Base-by-base conservation (phyloP, 306 rosid species). In the Herpetospermum pedunculosum region DNA sequence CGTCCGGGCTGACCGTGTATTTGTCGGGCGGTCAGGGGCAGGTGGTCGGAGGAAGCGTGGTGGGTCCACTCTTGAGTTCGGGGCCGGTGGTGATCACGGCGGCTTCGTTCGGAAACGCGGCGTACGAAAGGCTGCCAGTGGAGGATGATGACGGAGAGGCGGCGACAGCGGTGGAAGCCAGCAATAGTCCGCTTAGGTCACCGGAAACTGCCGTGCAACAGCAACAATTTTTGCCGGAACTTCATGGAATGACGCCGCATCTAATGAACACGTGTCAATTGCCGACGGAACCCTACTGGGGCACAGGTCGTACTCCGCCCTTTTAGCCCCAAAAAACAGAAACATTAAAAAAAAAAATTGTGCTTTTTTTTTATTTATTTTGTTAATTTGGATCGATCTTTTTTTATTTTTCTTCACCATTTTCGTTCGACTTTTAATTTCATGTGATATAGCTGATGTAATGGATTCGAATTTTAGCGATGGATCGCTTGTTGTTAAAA, bases 21-120 rank as follows among this genome's bases (percentile, higher is more conserved):
- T 77, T 94, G 0, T 93, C 97, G 0, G 97, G 97, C 0, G 96
- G 96, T 16, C 99, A 91, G 75, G 99, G 99, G 0, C 99, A 91
- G 73, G 97, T 94, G 0, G 92, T 94, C 0, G 97, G 99, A 0
- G 99, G 99, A 0, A 84, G 88, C 21, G 95, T 94, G 30, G 97
- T 88, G 19, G 97, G 97, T 0, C 97, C 92, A 0, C 84, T 94
- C 32, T 3, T 91, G 30, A 92, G 96, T 0, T 83, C 97, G 0
- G 99, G 97, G 0, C 96, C 96, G 0, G 97, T 94, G 50, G 97
- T 94, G 2, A 87, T 94, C 58, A 91, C 91, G 92, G 89, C 95
- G 0, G 97, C 96, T 6, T 89, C 95, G 3, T 94, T 94, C 57
- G 99, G 96, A 29, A 94, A 94, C 84, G 97, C 99, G 2, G 99